Conservation (phyloP, 2,329 filamentous ascomycete genomes). For the Stenocarpella maydis region DNA sequence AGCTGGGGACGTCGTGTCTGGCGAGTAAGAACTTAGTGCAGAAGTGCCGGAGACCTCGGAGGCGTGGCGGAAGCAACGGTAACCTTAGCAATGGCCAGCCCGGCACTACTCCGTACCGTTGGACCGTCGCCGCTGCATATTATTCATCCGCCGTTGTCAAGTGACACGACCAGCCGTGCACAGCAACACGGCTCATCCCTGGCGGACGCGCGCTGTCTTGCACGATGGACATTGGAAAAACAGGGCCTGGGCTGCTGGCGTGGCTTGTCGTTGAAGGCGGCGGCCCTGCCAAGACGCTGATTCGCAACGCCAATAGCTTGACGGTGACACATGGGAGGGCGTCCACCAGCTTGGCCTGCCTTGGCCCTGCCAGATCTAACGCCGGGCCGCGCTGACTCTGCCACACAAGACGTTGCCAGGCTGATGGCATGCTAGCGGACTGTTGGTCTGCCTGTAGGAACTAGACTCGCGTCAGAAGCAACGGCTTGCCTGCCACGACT, state of each 20-base stretch:
- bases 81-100: background rate
- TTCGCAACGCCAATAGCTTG: slow-evolving; percentile 17
- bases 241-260: background rate
- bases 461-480: background rate
- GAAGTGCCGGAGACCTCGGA: slow-evolving; percentile 5
- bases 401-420: background rate
- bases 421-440: background rate
- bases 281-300: slow-evolving; percentile 19
- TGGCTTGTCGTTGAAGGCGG: background rate
- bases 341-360: slow-evolving; percentile 2
- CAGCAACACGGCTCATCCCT: slow-evolving; percentile 2
- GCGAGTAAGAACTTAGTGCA: background rate
- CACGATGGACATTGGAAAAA: background rate
- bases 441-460: no score
- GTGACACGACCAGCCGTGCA: slow-evolving; percentile 5
- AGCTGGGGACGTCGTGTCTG: background rate
- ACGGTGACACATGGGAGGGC: background rate
- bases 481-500: background rate
- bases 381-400: slow-evolving; percentile 7
- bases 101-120: no score
- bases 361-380: slow-evolving; percentile 17
- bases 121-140: no score
- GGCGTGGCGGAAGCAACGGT: slow-evolving; percentile 1
- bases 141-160: background rate
- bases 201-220: background rate